Percentiles rank a stretch among this genome's conserved stretches.
phyloP scores from a whole-genome alignment of 345 rosid species.

The Camelina neglecta region DNA sequence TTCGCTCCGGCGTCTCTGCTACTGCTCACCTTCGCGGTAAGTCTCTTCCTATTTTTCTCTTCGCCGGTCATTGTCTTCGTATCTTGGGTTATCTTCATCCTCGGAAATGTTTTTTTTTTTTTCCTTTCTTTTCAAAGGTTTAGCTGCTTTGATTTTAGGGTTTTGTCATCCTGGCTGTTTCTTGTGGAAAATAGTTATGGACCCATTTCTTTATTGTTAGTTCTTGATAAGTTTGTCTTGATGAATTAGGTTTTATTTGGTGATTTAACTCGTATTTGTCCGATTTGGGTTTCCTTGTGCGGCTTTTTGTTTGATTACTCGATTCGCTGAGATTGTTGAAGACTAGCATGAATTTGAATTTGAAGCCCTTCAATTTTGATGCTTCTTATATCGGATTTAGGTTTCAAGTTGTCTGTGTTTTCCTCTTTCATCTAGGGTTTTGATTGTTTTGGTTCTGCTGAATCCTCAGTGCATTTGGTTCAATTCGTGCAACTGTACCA shows the following conservation, averaged over 20 bases:
- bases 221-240: not conserved
- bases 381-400: not conserved
- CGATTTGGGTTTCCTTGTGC: not conserved
- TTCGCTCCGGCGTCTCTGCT: not conserved
- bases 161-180: not conserved
- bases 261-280: not conserved
- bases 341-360: not conserved
- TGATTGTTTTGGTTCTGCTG: not conserved
- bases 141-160: slow-evolving; percentile 31
- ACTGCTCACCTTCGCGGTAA: not conserved
- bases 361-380: not conserved
- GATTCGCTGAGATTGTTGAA: not conserved
- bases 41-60: not conserved
- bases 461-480: not conserved
- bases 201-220: not conserved
- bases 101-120: not conserved
- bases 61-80: not conserved
- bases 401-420: not conserved
- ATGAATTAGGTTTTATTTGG: not conserved
- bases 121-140: not conserved
- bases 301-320: slow-evolving; percentile 9
- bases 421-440: slow-evolving; percentile 6
- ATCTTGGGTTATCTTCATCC: not conserved
- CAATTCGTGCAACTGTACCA: not conserved
- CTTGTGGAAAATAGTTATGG: not conserved